Evolutionary conservation across 2,329 filamentous ascomycete species (phyloP).

Genomic region (Sclerotinia borealis): DNA sequence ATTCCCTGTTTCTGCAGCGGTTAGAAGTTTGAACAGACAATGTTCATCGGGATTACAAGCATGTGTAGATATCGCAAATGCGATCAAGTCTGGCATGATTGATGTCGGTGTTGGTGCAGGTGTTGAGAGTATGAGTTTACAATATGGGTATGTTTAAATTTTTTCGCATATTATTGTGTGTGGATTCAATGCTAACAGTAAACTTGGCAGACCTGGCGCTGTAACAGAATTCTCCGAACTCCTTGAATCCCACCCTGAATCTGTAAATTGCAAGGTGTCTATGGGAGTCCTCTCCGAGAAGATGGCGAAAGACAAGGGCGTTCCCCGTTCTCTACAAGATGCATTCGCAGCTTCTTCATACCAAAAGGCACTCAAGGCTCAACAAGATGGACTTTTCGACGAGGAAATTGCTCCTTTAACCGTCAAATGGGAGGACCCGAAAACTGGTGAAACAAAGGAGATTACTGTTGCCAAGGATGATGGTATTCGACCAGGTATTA

Average conservation of each 20-base stretch:
- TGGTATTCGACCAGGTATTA: slow-evolving; percentile 79
- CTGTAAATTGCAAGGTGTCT: slow-evolving; percentile 94
- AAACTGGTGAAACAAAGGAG: slow-evolving; percentile 77
- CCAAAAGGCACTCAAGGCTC: slow-evolving; percentile 80
- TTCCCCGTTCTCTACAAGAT: slow-evolving; percentile 72
- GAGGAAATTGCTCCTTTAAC: slow-evolving; percentile 84
- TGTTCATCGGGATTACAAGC: slow-evolving; percentile 92
- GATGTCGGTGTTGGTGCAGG: slow-evolving; percentile 90
- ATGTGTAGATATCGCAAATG: slow-evolving; percentile 89
- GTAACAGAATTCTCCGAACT: slow-evolving; percentile 90
- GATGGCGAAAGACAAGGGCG: slow-evolving; percentile 81
- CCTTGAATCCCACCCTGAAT: slow-evolving; percentile 72
- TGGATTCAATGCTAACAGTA: slow-evolving; percentile 5
- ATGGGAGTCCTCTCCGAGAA: slow-evolving; percentile 93
- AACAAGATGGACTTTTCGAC: slow-evolving; percentile 83
- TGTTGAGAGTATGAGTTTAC: slow-evolving; percentile 90
- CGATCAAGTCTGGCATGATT: slow-evolving; percentile 87
- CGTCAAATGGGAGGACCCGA: slow-evolving; percentile 84
- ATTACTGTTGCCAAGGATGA: slow-evolving; percentile 83
- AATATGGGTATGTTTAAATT: slow-evolving; percentile 66
- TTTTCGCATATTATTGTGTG: background rate
- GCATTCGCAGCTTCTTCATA: slow-evolving; percentile 91
- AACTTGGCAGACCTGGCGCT: slow-evolving; percentile 57
- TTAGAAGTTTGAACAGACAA: slow-evolving; percentile 86
- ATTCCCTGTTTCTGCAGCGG: slow-evolving; percentile 78